Percentiles rank a stretch among this genome's conserved stretches.
phyloP scores from a whole-genome alignment of 1,139 yeast species.

The Suhomyces panamericanus region DNA sequence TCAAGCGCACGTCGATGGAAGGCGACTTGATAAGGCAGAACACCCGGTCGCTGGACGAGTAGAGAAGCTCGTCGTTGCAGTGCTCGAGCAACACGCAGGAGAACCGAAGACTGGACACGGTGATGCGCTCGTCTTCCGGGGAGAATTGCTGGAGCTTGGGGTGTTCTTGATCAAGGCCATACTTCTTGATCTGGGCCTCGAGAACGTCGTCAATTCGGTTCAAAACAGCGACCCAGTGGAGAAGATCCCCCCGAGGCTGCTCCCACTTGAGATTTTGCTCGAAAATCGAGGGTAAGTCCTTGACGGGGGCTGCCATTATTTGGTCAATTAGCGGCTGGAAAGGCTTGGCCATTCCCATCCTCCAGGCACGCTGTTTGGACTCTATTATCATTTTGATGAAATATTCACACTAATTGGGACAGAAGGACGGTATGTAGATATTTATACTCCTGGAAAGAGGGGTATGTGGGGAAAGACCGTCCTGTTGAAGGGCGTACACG shows the following conservation, averaged over 20 bases:
- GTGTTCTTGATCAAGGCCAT: conserved; percentile 51
- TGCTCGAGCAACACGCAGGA: conserved; percentile 66
- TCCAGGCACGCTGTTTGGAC: conserved; percentile 32
- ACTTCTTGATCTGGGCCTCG: conserved; percentile 53
- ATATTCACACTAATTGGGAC: background rate
- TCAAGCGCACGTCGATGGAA: conserved; percentile 58
- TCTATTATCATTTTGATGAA: conserved; percentile 32
- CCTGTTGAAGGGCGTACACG: background rate
- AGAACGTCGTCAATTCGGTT: conserved; percentile 73
- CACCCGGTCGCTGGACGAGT: conserved; percentile 65
- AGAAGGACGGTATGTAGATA: background rate
- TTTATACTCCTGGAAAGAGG: background rate
- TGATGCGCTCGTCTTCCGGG: conserved; percentile 44
- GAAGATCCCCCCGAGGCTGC: conserved; percentile 69
- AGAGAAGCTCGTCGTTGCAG: conserved; percentile 67
- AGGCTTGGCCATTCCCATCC: conserved; percentile 36
- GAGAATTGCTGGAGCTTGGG: conserved; percentile 49
- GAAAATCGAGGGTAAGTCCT: conserved; percentile 35
- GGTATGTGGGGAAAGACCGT: background rate
- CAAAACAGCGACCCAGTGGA: conserved; percentile 75
- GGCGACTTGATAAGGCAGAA: conserved; percentile 60
- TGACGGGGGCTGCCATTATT: conserved; percentile 30
- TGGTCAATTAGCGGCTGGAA: conserved; percentile 40
- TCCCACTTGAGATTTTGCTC: conserved; percentile 50
- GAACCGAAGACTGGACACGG: conserved; percentile 59